A percentile compares a stretch with the other conserved stretches of the same genome.
Evolutionary conservation across 2,329 filamentous ascomycete species (phyloP).

Genomic region (Aspergillus aculeatus): DNA sequence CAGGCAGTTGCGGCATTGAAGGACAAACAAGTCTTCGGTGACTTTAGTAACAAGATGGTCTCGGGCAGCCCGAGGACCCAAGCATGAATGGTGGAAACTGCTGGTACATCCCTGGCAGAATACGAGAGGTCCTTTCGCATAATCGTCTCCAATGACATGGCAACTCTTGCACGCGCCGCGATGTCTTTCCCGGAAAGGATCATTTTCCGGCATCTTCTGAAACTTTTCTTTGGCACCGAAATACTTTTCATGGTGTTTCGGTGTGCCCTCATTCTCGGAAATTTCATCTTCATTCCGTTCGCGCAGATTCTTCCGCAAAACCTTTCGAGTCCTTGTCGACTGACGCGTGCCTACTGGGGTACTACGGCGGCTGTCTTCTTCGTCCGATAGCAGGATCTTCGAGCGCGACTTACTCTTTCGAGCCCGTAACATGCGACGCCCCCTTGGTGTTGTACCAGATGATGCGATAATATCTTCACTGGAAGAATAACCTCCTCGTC

Average conservation of each 20-base stretch:
- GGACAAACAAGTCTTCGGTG: conserved; percentile 70
- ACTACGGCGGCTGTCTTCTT: conserved; percentile 7
- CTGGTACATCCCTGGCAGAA: conserved; percentile 89
- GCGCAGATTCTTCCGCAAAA: conserved; percentile 41
- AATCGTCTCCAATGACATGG: conserved; percentile 51
- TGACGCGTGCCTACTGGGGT: conserved; percentile 22
- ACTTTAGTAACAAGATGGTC: conserved; percentile 93
- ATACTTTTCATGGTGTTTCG: conserved; percentile 32
- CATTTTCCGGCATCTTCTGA: conserved; percentile 57
- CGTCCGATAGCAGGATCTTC: conserved; percentile 6
- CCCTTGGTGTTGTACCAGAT: conserved; percentile 12
- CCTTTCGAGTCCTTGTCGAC: conserved; percentile 33
- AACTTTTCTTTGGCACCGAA: conserved; percentile 73
- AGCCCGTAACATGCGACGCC: conserved; percentile 12
- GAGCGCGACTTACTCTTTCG: conserved; percentile 12
- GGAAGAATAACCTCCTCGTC: conserved; percentile 11
- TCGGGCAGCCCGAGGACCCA: conserved; percentile 69
- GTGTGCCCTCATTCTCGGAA: conserved; percentile 50
- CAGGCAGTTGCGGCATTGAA: conserved; percentile 88
- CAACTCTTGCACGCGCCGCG: conserved; percentile 72
- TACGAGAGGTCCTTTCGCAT: conserved; percentile 68
- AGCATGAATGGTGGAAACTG: conserved; percentile 77
- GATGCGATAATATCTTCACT: conserved; percentile 25
- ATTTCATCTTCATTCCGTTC: conserved; percentile 43
- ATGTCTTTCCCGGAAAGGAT: conserved; percentile 70